Conservation (phyloP, 768 basidiomycete genomes). For the Atractiella rhizophila region DNA sequence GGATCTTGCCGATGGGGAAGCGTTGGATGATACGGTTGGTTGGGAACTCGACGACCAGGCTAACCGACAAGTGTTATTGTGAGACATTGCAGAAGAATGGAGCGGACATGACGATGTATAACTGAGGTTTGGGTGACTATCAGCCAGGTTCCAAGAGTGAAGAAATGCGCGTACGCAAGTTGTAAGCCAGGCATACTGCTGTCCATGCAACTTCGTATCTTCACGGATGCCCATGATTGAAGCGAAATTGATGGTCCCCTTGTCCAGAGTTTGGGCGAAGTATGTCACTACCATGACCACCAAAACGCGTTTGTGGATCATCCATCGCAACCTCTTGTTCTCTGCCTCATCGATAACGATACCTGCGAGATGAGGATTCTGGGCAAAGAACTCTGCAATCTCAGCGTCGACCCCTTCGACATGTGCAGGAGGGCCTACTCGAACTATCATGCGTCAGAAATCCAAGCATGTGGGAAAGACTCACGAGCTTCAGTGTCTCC, state of each 20-base stretch:
- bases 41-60: constrained; percentile 28
- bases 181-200: constrained; percentile 29
- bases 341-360: constrained; percentile 11
- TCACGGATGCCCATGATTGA: constrained; percentile 19
- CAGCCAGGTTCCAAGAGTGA: constrained; percentile 14
- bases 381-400: not conserved
- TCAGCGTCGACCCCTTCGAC: not conserved
- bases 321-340: constrained; percentile 26
- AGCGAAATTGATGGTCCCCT: constrained; percentile 29
- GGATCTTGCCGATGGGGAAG: constrained; percentile 30
- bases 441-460: not conserved
- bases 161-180: constrained; percentile 5
- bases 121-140: constrained; percentile 10
- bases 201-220: constrained; percentile 28
- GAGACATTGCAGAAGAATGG: not conserved
- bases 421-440: not conserved
- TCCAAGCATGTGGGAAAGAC: not conserved
- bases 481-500: not conserved
- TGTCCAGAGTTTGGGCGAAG: constrained; percentile 26
- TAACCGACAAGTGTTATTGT: not conserved
- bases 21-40: constrained; percentile 30
- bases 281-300: constrained; percentile 25
- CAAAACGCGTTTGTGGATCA: constrained; percentile 29
- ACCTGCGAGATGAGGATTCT: not conserved
- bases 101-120: not conserved